Evolutionary conservation across 2,329 filamentous ascomycete genomes (phyloP), one percentile per base, ranked within the genome.

Genomic region (Sclerotinia subarctica): DNA sequence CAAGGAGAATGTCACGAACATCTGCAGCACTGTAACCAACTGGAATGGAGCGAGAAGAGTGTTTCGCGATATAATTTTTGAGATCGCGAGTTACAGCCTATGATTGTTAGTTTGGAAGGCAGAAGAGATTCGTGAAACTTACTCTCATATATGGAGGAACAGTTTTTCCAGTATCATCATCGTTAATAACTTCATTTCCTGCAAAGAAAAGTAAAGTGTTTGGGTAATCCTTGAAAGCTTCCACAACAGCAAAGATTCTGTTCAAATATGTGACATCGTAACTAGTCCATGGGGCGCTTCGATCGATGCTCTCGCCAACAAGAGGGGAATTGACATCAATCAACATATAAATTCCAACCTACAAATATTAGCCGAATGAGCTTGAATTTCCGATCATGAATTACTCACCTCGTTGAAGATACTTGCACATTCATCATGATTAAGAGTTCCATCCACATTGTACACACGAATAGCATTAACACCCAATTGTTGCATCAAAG

Each of bases 11-110:
- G 1, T 85, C 80, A 69, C 91, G 88, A 54, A 94, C 91, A 77
- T 94, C 91, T 60, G 91, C 91, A 69, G 91, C 91, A 8, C 90
- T 93, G 83, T 94, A 94, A 56, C 91, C 91, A 68, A 93, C 89
- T 29, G 91, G 90, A 72, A 94, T 90, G 69, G 80, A 74, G 73
- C 91, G 89, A 76, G 87, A 83, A 69, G 85, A 81, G 76, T 90
- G 86, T 76, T 88, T 88, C 79, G 88, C 86, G 80, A 93, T 88
- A 82, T 94, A 94, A 77, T 88, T 89, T 83, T 92, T 93, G 78
- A 94, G 83, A 79, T 94, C 91, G 76, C 91, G 89, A 58, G 89
- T 93, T 71, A 92, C 86, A 70, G 91, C 91, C 79, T 86, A 83
- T 76, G 82, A 38, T 47, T 56, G 67, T 75, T 69, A 75, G 70